These are phyloP conservation scores for Metschnikowia santaceciliae DNA, from an alignment of 805 yeast species.

Conservation along the genomic window DNA sequence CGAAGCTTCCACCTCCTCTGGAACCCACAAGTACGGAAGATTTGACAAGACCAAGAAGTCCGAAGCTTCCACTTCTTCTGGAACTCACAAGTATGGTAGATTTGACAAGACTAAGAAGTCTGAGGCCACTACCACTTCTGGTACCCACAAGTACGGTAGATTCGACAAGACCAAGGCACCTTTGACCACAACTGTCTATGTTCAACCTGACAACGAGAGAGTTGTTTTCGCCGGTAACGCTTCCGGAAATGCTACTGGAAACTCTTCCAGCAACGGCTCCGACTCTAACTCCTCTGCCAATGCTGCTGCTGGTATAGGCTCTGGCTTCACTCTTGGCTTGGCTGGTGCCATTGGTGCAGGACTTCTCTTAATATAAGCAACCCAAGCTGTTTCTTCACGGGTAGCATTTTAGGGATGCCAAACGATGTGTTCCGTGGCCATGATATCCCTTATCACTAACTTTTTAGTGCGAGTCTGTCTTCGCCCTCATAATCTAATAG, in stretches of 20 bases:
- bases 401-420: neutral
- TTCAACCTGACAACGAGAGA: constrained; percentile 17
- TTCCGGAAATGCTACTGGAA: constrained; percentile 12
- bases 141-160: constrained; percentile 33
- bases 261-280: constrained; percentile 18
- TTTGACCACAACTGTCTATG: constrained; percentile 34
- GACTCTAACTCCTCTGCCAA: constrained; percentile 23
- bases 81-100: constrained; percentile 30
- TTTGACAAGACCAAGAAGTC: constrained; percentile 16
- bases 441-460: neutral
- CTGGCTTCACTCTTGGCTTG: constrained; percentile 26
- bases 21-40: constrained; percentile 30
- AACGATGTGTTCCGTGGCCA: neutral
- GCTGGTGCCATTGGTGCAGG: constrained; percentile 50
- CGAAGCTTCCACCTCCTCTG: constrained; percentile 15
- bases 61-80: constrained; percentile 17
- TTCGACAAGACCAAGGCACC: constrained; percentile 33
- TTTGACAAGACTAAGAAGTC: constrained; percentile 36
- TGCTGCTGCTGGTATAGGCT: constrained; percentile 17
- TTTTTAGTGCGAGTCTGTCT: neutral
- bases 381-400: neutral
- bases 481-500: neutral
- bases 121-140: constrained; percentile 28
- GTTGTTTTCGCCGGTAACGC: constrained; percentile 7
- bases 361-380: constrained; percentile 33